Conservation (phyloP, 306 rosid genomes). For the Rosa lucieae region DNA sequence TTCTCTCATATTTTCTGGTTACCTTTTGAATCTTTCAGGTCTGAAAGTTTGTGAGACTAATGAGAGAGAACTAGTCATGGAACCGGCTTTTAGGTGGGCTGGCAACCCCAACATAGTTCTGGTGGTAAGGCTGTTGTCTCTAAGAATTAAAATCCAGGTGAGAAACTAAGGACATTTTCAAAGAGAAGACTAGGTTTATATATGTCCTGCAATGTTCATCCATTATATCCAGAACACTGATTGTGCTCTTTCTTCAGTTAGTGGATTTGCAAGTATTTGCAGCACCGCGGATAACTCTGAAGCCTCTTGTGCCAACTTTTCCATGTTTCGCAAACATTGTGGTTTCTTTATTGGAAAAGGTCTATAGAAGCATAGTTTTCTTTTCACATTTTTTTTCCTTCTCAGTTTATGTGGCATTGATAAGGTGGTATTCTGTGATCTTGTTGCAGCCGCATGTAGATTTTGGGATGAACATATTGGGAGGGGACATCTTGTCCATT, state of each 20-base stretch:
- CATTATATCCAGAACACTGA: constrained; percentile 34
- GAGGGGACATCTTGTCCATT: constrained; percentile 91
- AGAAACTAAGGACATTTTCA: constrained; percentile 29
- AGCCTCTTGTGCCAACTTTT: constrained; percentile 89
- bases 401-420: background rate
- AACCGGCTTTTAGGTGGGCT: constrained; percentile 81
- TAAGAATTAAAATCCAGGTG: constrained; percentile 69
- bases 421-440: constrained; percentile 14
- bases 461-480: constrained; percentile 76
- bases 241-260: constrained; percentile 54
- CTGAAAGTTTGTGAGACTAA: constrained; percentile 71
- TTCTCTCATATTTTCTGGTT: constrained; percentile 2
- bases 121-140: constrained; percentile 50
- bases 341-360: constrained; percentile 88
- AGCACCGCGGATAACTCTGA: constrained; percentile 58
- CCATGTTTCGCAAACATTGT: constrained; percentile 80
- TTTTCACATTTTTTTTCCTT: background rate
- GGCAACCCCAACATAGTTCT: constrained; percentile 79
- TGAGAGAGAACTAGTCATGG: constrained; percentile 84
- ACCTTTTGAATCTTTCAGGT: constrained; percentile 46
- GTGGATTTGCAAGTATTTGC: constrained; percentile 82
- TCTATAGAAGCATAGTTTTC: constrained; percentile 12
- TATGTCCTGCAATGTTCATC: constrained; percentile 12
- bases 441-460: constrained; percentile 80
- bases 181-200: constrained; percentile 11